These are phyloP conservation scores for Alternaria rosae DNA, from an alignment of 2,329 filamentous ascomycete genomes.

Conservation along the genomic window DNA sequence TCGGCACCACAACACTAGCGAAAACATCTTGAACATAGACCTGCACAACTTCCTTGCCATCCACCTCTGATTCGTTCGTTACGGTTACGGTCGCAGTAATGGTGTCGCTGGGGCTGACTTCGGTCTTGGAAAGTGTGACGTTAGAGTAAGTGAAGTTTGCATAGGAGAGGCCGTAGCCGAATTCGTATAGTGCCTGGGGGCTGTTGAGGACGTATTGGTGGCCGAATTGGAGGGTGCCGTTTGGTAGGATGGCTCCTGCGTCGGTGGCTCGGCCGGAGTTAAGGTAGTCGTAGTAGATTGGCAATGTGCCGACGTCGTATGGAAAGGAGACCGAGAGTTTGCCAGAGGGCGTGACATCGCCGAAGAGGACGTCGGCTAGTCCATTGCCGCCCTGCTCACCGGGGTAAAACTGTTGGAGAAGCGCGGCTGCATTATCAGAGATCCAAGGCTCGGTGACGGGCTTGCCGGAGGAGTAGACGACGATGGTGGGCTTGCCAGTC, in stretches of 20 bases:
- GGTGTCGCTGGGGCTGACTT: constrained; percentile 59
- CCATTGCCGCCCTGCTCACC: constrained; percentile 73
- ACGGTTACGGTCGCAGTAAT: constrained; percentile 68
- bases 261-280: constrained; percentile 68
- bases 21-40: constrained; percentile 71
- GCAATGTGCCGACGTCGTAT: constrained; percentile 69
- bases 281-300: constrained; percentile 75
- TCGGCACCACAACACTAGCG: constrained; percentile 69
- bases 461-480: constrained; percentile 74
- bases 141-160: constrained; percentile 68
- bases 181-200: constrained; percentile 68
- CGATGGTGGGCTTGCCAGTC: constrained; percentile 71
- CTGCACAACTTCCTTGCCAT: constrained; percentile 73
- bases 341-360: constrained; percentile 70
- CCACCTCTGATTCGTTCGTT: constrained; percentile 64
- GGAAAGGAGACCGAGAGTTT: constrained; percentile 73
- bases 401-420: constrained; percentile 79
- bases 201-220: constrained; percentile 69
- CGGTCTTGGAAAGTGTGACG: constrained; percentile 59
- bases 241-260: constrained; percentile 61
- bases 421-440: constrained; percentile 67
- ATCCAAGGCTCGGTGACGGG: constrained; percentile 78
- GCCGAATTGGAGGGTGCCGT: constrained; percentile 70
- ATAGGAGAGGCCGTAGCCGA: constrained; percentile 73
- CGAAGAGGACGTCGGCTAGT: constrained; percentile 68